phyloP scores from a whole-genome alignment of 306 rosid genomes.

The Arachis stenosperma region DNA sequence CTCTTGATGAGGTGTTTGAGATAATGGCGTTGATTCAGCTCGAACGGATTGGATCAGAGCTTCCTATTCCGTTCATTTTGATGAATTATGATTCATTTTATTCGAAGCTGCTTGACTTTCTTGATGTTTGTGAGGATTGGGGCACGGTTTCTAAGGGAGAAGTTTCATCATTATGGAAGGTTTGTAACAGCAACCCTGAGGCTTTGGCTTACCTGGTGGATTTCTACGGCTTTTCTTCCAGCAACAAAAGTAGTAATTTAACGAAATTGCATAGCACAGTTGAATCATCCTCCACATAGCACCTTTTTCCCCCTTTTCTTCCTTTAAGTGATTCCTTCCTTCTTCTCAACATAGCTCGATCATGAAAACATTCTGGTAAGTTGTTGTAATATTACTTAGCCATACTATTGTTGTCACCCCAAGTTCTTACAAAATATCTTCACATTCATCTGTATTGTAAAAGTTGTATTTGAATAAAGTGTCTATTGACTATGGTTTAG shows the following conservation, averaged over 20 bases:
- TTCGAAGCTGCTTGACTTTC: slow-evolving; percentile 74
- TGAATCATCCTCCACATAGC: slow-evolving; percentile 29
- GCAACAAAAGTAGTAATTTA: slow-evolving; percentile 35
- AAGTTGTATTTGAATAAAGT: neutral
- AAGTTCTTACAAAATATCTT: neutral
- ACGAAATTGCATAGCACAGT: slow-evolving; percentile 36
- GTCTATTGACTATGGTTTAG: too few species aligned
- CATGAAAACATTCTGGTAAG: neutral
- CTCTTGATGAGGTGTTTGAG: slow-evolving; percentile 90
- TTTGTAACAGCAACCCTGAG: slow-evolving; percentile 72
- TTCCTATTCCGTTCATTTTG: slow-evolving; percentile 75
- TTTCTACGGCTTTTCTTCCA: slow-evolving; percentile 57
- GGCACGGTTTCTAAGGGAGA: slow-evolving; percentile 85
- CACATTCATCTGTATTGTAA: neutral
- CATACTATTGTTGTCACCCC: neutral
- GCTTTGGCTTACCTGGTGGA: slow-evolving; percentile 75
- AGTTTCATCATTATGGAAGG: slow-evolving; percentile 80
- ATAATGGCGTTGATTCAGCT: slow-evolving; percentile 78
- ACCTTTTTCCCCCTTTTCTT: neutral
- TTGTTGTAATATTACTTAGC: neutral
- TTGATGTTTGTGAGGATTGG: slow-evolving; percentile 66
- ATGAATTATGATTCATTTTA: slow-evolving; percentile 90
- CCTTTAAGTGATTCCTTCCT: neutral
- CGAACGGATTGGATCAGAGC: slow-evolving; percentile 76
- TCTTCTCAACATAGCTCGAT: slow-evolving; percentile 6